Base-by-base conservation (phyloP, 2,329 filamentous ascomycete genomes). In the Trichoderma oligosporum region DNA sequence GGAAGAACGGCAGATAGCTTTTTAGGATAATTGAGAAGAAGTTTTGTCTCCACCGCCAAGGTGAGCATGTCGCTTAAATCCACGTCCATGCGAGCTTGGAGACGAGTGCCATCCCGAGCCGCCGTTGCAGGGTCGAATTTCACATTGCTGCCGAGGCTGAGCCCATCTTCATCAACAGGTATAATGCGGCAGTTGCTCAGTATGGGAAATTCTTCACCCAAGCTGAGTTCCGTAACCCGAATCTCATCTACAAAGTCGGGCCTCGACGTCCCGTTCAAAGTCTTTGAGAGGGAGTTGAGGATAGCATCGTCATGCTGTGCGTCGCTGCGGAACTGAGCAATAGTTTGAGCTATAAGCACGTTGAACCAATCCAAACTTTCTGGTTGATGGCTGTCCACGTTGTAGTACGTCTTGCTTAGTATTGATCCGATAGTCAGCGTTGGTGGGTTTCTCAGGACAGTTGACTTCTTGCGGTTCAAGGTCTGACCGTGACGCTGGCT, bases 311-410 rank as follows among this genome's bases (percentile, higher is more conserved):
- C 88, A 62, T 94, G 86, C 65, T 95, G 89, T 2, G 94, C 94
- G 67, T 97, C 95, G 64, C 88, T 90, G 59, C 94, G 82, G 66
- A 97, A 89, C 71, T 99, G 94, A 0, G 94, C 93, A 63, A 99
- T 95, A 0, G 94, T 96, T 74, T 99, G 94, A 2, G 92, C 94
- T 51, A 97, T 86, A 56, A 99, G 79, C 24, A 99, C 94, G 70
- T 99, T 99, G 80, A 99, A 97, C 94, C 94, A 99, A 73, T 99
- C 94, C 60, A 99, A 75, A 58, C 89, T 95, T 73, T 99, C 94
- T 1, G 94, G 94, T 72, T 97, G 94, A 71, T 99, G 94, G 60
- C 90, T 91, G 65, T 95, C 83, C 41, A 94, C 90, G 68, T 96
- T 96, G 76, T 99, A 99, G 73, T 97, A 99, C 20, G 94, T 97